Evolutionary conservation across 306 rosid genomes (phyloP), one percentile per base, ranked within the genome.

Genomic region (Cucurbita moschata): DNA sequence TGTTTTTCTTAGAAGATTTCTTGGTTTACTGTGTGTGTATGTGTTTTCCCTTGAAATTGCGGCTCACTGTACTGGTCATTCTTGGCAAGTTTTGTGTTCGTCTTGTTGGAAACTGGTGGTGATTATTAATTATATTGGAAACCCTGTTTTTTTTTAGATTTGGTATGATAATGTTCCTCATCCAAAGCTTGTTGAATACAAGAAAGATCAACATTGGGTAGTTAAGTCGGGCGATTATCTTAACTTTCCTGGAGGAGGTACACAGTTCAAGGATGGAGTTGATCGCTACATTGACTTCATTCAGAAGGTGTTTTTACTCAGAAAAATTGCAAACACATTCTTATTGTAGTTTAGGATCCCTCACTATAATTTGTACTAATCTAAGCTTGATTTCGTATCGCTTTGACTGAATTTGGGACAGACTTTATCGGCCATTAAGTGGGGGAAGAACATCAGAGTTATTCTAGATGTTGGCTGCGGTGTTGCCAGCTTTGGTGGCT

Each of bases 401-500:
- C 52, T 30, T 15, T 13, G 18, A 37, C 9, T 64, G 51, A 57
- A 52, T 69, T 40, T 46, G 38, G 76, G 47, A 52, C 73, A 94
- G 99, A 82, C 88, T 63, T 79, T 85, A 53, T 77, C 92, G 8
- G 9, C 44, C 42, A 82, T 89, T 76, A 74, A 82, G 73, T 94
- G 97, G 99, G 99, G 97, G 74, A 80, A 83, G 79, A 84, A 86
- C 66, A 79, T 80, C 66, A 84, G 97, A 82, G 92, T 89, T 78
- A 81, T 94, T 83, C 88, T 94, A 39, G 99, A 91, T 77, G 97
- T 88, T 58, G 99, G 99, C 19, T 91, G 97, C 71, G 99, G 99
- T 8, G 99, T 94, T 78, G 99, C 99, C 78, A 94, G 99, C 84
- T 94, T 94, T 74, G 99, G 97, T 65, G 99, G 96, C 51, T 78